Evolutionary conservation across 345 rosid species (phyloP), one percentile per base, ranked within the genome.

Genomic region (Brassica rapa): DNA sequence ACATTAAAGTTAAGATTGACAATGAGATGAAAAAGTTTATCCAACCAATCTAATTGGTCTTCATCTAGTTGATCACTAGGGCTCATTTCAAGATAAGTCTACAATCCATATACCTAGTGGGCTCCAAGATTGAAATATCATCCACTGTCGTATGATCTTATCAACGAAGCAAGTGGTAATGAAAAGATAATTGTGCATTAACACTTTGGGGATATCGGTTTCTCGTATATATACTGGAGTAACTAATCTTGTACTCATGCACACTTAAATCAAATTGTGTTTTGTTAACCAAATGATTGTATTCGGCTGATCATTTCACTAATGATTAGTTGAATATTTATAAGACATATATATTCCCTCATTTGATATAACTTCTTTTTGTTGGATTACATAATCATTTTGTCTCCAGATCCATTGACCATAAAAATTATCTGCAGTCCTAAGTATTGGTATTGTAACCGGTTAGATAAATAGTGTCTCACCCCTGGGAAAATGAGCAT

Each of bases 41-140:
- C 79, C 75, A 63, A 62, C 75, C 62, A 55, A 53, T 63, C 23
- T 4, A 6, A 74, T 49, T 67, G 77, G 74, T 67, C 62, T 67
- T 60, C 23, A 46, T 62, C 69, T 53, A 68, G 74, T 74, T 73
- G 77, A 29, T 70, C 62, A 72, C n/a, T 46, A 71, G 4, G 56
- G 66, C 19, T 78, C 61, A 27, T 67, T 73, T 35, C 46, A 73
- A 73, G 78, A 59, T 72, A 78, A 71, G 81, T 39, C 61, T 55
- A 32, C 46, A 61, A 72, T 66, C 53, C 67, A 30, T 35, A 27
- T 71, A 71, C 16, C 70, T 3, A 53, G 67, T 65, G 77, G 71
- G 62, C 41, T 56, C 71, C 66, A 25, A 25, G 64, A 6, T 1
- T 71, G 59, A 25, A 56, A 37, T 3, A 53, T 53, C 63, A 70